Evolutionary conservation across 164 flowering plant species (phyloP).

Genomic region (Tetracentron sinense): DNA sequence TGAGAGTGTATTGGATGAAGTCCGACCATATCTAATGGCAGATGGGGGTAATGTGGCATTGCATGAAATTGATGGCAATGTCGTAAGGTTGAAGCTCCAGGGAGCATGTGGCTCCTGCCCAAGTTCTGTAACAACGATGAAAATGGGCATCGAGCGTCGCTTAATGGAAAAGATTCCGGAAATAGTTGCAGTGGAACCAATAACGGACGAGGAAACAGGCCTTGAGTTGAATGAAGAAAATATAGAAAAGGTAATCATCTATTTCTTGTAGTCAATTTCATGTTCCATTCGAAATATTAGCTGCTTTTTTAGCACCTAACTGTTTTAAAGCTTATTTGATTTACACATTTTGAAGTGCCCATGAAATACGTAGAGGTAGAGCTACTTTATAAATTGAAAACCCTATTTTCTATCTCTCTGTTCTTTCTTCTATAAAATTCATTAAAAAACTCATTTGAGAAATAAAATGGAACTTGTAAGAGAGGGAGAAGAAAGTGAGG

Average conservation of each 20-base stretch:
- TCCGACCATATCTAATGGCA: conserved; percentile 91
- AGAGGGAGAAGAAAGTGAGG: too few relatives aligned
- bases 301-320: too few relatives aligned
- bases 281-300: neutral
- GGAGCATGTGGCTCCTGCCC: conserved; percentile 99
- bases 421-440: too few relatives aligned
- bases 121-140: conserved; percentile 90
- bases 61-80: conserved; percentile 94
- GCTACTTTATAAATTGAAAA: too few relatives aligned
- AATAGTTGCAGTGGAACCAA: conserved; percentile 81
- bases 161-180: conserved; percentile 94
- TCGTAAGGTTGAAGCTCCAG: conserved; percentile 84
- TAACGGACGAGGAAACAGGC: conserved; percentile 87
- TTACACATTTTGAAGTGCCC: too few relatives aligned
- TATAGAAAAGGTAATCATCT: conserved; percentile 68
- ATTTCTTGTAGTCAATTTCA: neutral
- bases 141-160: conserved; percentile 91
- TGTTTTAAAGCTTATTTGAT: too few relatives aligned
- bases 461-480: too few relatives aligned
- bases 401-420: too few relatives aligned
- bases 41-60: conserved; percentile 95
- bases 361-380: too few relatives aligned
- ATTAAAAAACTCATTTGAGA: too few relatives aligned
- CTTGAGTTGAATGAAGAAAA: conserved; percentile 89
- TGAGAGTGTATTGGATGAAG: conserved; percentile 83